Percentiles rank a stretch among this genome's conserved stretches.
phyloP scores from a whole-genome alignment of 2,329 filamentous ascomycete species.

The Talaromyces sp. region DNA sequence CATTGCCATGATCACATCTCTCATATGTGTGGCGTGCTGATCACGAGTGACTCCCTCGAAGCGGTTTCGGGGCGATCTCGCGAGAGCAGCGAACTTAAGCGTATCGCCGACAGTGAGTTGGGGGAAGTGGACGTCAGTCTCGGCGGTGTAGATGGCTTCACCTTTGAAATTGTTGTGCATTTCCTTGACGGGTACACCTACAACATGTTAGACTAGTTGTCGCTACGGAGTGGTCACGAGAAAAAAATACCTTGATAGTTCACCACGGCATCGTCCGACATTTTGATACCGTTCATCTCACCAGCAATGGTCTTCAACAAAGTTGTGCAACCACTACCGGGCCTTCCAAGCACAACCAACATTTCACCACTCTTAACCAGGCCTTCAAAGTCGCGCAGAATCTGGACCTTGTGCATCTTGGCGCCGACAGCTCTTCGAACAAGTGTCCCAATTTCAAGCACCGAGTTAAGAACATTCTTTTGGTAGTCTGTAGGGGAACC shows the following conservation, averaged over 20 bases:
- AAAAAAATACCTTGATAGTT: conserved; percentile 63
- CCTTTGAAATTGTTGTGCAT: conserved; percentile 77
- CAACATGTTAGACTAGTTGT: background rate
- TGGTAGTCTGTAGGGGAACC: conserved; percentile 44
- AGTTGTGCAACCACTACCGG: conserved; percentile 64
- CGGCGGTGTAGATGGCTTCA: conserved; percentile 82
- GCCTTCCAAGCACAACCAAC: conserved; percentile 54
- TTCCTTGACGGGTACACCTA: conserved; percentile 41
- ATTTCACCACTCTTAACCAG: conserved; percentile 57
- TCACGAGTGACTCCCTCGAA: conserved; percentile 41
- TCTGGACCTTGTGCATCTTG: conserved; percentile 53
- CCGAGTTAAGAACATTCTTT: conserved; percentile 40
- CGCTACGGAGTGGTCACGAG: background rate
- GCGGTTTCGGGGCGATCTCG: conserved; percentile 50
- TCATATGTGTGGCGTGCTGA: conserved; percentile 42
- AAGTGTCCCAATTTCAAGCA: conserved; percentile 34
- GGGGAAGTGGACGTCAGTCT: conserved; percentile 80
- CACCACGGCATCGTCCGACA: conserved; percentile 65
- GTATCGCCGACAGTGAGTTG: conserved; percentile 75
- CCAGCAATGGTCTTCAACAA: conserved; percentile 79
- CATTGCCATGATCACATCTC: conserved; percentile 46
- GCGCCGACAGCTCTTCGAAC: conserved; percentile 32
- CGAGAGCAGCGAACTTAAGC: conserved; percentile 70
- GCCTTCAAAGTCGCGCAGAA: conserved; percentile 63
- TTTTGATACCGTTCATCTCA: conserved; percentile 71